These are phyloP conservation scores for Cordyceps militaris DNA, from an alignment of 2,329 filamentous ascomycete species.

Conservation along the genomic window DNA sequence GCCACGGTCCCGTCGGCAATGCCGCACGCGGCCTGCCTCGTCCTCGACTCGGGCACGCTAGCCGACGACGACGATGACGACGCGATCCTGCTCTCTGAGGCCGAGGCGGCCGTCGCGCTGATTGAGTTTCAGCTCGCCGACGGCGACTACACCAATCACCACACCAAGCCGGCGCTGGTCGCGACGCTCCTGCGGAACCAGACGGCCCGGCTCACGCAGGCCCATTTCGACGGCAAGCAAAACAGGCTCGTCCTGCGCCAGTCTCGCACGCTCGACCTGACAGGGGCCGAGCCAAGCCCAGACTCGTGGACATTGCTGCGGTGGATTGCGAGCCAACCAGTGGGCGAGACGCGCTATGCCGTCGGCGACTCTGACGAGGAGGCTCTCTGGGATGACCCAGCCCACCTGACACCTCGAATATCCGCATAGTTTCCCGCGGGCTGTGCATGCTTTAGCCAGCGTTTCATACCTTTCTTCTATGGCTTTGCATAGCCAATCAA, in stretches of 20 bases:
- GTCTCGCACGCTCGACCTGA: neutral
- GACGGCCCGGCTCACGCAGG: neutral
- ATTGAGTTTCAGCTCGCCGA: neutral
- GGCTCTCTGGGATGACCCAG: too few relatives aligned
- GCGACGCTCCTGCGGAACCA: neutral
- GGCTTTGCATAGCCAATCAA: too few relatives aligned
- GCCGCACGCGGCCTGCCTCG: neutral
- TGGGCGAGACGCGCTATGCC: too few relatives aligned
- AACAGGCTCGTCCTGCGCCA: neutral
- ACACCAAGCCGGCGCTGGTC: slow-evolving; percentile 2
- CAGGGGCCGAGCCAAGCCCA: neutral
- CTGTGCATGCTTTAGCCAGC: too few relatives aligned
- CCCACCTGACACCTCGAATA: too few relatives aligned
- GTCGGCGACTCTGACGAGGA: too few relatives aligned
- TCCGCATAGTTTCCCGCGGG: too few relatives aligned
- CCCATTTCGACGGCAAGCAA: neutral
- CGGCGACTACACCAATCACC: neutral
- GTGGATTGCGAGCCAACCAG: slow-evolving; percentile 2
- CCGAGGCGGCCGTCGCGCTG: too few relatives aligned
- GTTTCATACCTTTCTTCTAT: too few relatives aligned
- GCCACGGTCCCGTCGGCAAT: neutral
- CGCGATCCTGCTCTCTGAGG: neutral
- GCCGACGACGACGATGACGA: too few relatives aligned
- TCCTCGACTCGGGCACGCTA: neutral
- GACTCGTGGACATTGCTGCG: neutral